Percentiles rank a stretch among this genome's conserved stretches.
phyloP scores from a whole-genome alignment of 2,329 filamentous ascomycete species.

The Lasiodiplodia citricola region DNA sequence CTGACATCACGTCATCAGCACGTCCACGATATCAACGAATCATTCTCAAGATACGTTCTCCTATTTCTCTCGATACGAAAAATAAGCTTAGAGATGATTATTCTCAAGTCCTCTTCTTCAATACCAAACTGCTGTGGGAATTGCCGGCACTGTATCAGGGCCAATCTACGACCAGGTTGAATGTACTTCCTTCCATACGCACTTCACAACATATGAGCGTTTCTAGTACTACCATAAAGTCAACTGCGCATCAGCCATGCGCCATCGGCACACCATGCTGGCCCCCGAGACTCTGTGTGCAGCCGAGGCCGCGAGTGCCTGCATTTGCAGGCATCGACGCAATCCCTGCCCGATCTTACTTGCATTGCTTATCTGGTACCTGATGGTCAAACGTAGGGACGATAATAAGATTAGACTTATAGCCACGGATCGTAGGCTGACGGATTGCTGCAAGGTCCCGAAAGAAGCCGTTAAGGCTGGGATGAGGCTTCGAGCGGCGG shows the following conservation, averaged over 20 bases:
- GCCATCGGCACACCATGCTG: background rate
- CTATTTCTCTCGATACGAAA: no score
- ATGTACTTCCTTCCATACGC: background rate
- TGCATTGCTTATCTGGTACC: background rate
- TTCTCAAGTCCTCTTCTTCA: background rate
- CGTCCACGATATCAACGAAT: background rate
- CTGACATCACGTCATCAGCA: background rate
- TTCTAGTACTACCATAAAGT: background rate
- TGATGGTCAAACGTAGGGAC: background rate
- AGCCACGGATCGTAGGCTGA: background rate
- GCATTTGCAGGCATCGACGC: background rate
- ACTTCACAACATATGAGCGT: background rate
- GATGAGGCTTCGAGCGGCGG: background rate
- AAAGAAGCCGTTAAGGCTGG: background rate
- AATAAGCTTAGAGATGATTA: background rate
- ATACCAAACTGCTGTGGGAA: background rate
- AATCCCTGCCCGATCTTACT: background rate
- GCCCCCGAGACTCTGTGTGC: background rate
- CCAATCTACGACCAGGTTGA: background rate
- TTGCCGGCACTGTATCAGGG: background rate
- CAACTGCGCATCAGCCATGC: background rate
- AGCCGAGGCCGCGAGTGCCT: background rate
- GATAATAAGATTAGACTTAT: background rate
- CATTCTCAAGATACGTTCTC: background rate
- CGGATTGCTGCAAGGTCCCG: background rate